Evolutionary conservation across 2,329 filamentous ascomycete genomes (phyloP).

Genomic region (Hypoxylon sp.): DNA sequence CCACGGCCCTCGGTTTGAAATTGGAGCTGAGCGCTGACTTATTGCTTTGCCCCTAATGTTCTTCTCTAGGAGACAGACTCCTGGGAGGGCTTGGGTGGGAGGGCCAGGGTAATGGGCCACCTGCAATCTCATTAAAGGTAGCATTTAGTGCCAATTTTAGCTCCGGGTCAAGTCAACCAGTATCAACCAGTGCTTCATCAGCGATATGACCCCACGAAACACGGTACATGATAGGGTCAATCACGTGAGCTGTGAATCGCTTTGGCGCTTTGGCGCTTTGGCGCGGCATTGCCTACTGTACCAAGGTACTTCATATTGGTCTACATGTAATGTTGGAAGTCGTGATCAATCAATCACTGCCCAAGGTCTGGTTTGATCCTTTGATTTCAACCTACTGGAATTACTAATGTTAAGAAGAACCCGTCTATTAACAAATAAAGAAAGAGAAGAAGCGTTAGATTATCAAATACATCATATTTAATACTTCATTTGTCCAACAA

Average conservation of each 20-base stretch:
- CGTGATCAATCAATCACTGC: background rate
- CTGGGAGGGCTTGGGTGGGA: conserved; percentile 25
- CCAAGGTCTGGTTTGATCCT: background rate
- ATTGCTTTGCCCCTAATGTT: conserved; percentile 22
- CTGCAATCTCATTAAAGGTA: conserved; percentile 38
- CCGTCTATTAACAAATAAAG: background rate
- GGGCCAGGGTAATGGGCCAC: conserved; percentile 30
- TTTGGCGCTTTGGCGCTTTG: conserved; percentile 15
- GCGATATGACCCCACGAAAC: conserved; percentile 26
- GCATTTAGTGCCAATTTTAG: conserved; percentile 34
- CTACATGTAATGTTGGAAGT: background rate
- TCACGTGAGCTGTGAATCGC: conserved; percentile 24
- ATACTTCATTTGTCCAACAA: conserved; percentile 4
- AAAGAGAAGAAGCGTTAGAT: background rate
- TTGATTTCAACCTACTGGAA: background rate
- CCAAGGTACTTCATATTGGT: background rate
- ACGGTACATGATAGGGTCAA: conserved; percentile 14
- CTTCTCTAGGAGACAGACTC: conserved; percentile 16
- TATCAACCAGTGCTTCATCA: conserved; percentile 25
- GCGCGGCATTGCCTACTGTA: conserved; percentile 2
- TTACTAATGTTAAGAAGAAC: background rate
- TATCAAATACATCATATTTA: background rate
- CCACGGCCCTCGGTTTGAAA: conserved; percentile 4
- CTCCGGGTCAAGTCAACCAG: conserved; percentile 26
- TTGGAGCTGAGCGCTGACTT: conserved; percentile 9